Conservation (phyloP, 805 yeast species). For the Wickerhamomyces mucosus region DNA sequence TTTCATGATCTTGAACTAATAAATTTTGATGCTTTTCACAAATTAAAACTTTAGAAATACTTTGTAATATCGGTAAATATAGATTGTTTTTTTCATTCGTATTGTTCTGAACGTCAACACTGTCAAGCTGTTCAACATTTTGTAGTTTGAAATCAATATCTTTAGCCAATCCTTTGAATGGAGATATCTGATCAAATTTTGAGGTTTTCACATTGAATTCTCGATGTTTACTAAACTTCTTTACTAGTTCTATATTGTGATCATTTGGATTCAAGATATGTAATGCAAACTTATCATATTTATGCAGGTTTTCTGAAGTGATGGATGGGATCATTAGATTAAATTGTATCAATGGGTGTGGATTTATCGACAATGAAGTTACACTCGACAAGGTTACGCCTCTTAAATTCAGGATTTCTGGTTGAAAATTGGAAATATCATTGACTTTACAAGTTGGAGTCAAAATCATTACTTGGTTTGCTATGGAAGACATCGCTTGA, state of each 20-base stretch:
- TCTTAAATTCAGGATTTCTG: conserved; percentile 24
- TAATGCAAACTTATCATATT: conserved; percentile 52
- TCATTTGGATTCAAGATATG: conserved; percentile 62
- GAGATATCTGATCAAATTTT: conserved; percentile 23
- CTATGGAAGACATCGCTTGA: conserved; percentile 36
- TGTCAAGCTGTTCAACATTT: conserved; percentile 13
- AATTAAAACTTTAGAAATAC: conserved; percentile 51
- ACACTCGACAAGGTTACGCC: conserved; percentile 88
- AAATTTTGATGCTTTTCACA: conserved; percentile 48
- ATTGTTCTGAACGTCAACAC: no score
- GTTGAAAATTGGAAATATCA: conserved; percentile 10
- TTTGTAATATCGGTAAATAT: conserved; percentile 41
- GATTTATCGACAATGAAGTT: conserved; percentile 69
- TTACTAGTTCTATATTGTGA: conserved; percentile 48
- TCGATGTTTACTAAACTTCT: conserved; percentile 51
- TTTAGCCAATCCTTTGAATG: conserved; percentile 36
- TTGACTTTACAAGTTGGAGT: conserved; percentile 36
- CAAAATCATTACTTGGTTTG: conserved; percentile 48
- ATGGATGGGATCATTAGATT: conserved; percentile 81
- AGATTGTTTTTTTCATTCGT: no score
- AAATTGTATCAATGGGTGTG: conserved; percentile 73
- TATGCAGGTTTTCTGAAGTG: conserved; percentile 60
- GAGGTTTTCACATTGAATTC: conserved; percentile 24
- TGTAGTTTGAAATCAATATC: conserved; percentile 27
- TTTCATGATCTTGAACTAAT: conserved; percentile 74